Conservation (phyloP, 768 basidiomycete genomes). For the Pleurotus tuber-regium region DNA sequence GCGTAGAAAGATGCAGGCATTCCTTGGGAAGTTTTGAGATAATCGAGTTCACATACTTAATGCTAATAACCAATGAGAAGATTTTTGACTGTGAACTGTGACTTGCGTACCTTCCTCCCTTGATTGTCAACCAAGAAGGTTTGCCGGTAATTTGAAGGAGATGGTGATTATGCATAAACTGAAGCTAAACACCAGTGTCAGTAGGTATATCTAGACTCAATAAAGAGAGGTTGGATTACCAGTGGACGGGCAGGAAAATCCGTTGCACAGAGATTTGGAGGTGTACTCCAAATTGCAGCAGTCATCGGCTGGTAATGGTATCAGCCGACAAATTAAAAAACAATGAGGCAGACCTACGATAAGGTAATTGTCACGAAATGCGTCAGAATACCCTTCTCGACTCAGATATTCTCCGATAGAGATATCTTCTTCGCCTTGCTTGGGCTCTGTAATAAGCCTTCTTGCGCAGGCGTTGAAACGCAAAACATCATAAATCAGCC, state of each 20-base stretch:
- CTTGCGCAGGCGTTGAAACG: conserved; percentile 72
- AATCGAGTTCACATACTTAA: conserved; percentile 65
- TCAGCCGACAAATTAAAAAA: too few species aligned
- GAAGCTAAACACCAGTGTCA: conserved; percentile 36
- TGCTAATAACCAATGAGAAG: conserved; percentile 31
- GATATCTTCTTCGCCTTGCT: conserved; percentile 19
- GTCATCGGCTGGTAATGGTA: conserved; percentile 60
- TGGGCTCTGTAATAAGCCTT: conserved; percentile 35
- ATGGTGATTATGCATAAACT: conserved; percentile 74
- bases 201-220: neutral
- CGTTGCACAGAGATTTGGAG: conserved; percentile 63
- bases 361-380: conserved; percentile 73
- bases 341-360: too few species aligned
- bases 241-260: conserved; percentile 72
- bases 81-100: neutral
- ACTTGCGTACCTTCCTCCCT: conserved; percentile 59
- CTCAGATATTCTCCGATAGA: conserved; percentile 60
- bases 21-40: conserved; percentile 48
- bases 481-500: conserved; percentile 67
- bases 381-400: conserved; percentile 61
- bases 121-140: conserved; percentile 70
- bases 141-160: conserved; percentile 69
- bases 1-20: conserved; percentile 59
- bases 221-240: conserved; percentile 27
- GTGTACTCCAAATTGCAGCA: conserved; percentile 78